Base-by-base conservation (phyloP, 768 basidiomycete genomes). In the Leccinum barrowsii region DNA sequence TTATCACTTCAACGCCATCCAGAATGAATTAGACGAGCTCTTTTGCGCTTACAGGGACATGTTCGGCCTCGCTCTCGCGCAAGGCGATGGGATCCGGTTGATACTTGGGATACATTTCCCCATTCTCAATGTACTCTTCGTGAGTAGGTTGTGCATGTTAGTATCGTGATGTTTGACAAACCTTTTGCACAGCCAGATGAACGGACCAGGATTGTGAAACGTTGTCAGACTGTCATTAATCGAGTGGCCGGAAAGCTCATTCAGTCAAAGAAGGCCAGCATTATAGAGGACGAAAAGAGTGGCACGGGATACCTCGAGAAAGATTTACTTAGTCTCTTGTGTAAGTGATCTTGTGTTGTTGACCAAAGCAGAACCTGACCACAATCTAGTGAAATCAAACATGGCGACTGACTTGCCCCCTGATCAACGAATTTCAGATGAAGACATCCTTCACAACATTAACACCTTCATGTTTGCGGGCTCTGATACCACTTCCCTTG, bases 401-500 rank as follows among this genome's bases (percentile, higher is more conserved):
- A 67, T 84, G 58, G 84, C 90, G 2, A 81, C 77, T 0, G 89
- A 93, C 59, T 75, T 91, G 15, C 79, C 85, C 32, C 76, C 77
- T 0, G 85, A 88, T 51, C 84, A 88, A 61, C 82, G 86, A 35
- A 85, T 96, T 63, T 89, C 92, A 0, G 94, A 97, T 67, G 85
- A 89, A 30, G 94, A 96, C 65, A 86, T 95, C 52, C 78, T 94
- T 11, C 78, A 91, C 66, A 93, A 86, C 59, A 86, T 95, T 72
- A 92, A 90, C 64, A 94, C 92, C 0, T 90, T 95, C 70, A 85
- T 94, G 80, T 92, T 94, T 69, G 92, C 89, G 21, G 94, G 94
- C 4, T 91, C 93, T 12, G 92, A 95, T 66, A 92, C 92, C 1
- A 88, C 88, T 11, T 89, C 90, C 2, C 82, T 94, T 28, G 82